Base-by-base conservation (phyloP, 768 basidiomycete genomes). In the Aureoboletus auriporus region DNA sequence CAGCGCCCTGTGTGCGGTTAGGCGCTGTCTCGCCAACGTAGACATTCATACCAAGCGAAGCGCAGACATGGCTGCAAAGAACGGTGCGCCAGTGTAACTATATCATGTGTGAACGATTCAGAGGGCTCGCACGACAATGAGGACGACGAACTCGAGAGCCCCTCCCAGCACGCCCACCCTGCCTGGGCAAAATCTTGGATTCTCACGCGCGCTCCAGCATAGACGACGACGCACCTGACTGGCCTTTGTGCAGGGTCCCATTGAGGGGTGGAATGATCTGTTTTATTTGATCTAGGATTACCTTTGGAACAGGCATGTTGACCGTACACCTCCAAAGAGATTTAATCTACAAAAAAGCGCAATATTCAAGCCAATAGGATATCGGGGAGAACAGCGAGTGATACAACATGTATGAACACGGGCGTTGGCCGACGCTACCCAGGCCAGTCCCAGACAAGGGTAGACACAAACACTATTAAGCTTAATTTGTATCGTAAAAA, bases 11-110 rank as follows among this genome's bases (percentile, higher is more conserved):
- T 14, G 14, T 28, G 3, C 10, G 16, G 35, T 54, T 39, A 40
- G 52, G 8, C 16, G 38, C 13, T 31, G 20, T 23, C 12, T 17
- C 30, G 17, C 6, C n/a, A 12, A 29, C 12, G n/a, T 38, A 44
- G 34, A 46, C 23, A 17, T 28, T 27, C 57, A 7, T 46, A 91
- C 92, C 63, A 96, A 77, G 55, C 91, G 80, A 54, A 95, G 76
- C 1, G 93, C 89, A 4, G 94, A 85, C 58, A 96, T 91, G 31
- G 92, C 84, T 5, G 93, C 89, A 64, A 97, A 98, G 76, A 84
- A 99, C 0, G 96, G 96, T 16, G 96, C 96, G 13, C 96, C 96
- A 0, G 94, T 90, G 68, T 97, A 98, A 65, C 95, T 96, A 52
- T 13, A 38, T 13, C 13, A n/a, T 33, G 9, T 40, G 20, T 39